phyloP scores from a whole-genome alignment of 78 protist genomes.

The Emiliania huxleyi region DNA sequence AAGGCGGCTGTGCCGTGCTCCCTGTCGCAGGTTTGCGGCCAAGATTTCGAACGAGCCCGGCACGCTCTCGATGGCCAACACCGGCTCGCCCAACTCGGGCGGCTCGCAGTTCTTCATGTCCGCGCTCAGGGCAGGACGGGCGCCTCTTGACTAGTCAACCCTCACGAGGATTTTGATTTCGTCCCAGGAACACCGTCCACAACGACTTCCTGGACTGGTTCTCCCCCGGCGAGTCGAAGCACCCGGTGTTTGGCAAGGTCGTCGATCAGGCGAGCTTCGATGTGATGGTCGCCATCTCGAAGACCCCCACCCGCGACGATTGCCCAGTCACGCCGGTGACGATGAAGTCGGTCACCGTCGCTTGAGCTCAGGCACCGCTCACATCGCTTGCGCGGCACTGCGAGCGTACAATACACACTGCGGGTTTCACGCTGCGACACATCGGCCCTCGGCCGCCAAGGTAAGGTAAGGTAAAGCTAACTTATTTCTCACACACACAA shows the following conservation, averaged over 20 bases:
- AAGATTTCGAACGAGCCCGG: slow-evolving; percentile 35
- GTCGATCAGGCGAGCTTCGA: not conserved
- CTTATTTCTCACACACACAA: no score
- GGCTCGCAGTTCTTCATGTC: slow-evolving; percentile 36
- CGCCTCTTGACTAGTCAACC: no score
- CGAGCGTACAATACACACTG: no score
- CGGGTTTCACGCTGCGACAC: no score
- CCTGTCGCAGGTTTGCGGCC: no score
- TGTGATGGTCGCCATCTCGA: not conserved
- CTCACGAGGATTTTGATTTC: no score
- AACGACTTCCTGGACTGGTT: slow-evolving; percentile 38
- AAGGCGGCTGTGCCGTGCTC: no score
- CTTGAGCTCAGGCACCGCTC: no score
- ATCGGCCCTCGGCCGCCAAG: no score
- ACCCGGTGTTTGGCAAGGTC: slow-evolving; percentile 2
- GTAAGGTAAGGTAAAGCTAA: no score
- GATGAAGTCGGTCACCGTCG: slow-evolving; percentile 9
- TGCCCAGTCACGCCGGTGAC: not conserved
- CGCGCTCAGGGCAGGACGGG: no score
- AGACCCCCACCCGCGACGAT: not conserved
- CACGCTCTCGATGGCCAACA: slow-evolving; percentile 45
- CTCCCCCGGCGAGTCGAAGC: slow-evolving; percentile 7
- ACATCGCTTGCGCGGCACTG: no score
- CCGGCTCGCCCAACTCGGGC: slow-evolving; percentile 32
- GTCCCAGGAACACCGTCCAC: slow-evolving; percentile 14